Conservation (phyloP, 306 rosid genomes). For the Notholithocarpus densiflorus region DNA sequence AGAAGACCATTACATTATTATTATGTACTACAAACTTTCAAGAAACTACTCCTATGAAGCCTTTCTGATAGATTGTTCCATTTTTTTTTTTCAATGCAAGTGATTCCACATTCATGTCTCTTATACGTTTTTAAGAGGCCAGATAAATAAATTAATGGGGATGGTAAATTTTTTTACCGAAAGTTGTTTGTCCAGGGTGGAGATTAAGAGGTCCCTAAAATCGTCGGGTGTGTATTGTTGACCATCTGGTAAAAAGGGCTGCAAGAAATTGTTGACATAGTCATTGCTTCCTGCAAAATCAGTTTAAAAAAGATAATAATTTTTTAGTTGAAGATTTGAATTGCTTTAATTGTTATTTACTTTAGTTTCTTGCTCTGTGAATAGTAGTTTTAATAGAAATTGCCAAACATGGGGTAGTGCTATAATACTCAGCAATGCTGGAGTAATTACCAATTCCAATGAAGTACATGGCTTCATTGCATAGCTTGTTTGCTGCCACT, state of each 20-base stretch:
- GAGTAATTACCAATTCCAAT: constrained; percentile 63
- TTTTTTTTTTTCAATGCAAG: neutral
- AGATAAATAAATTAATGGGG: neutral
- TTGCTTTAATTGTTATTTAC: no score
- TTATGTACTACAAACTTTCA: no score
- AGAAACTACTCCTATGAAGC: no score
- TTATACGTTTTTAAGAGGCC: neutral
- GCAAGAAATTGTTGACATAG: constrained; percentile 83
- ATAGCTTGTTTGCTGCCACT: constrained; percentile 48
- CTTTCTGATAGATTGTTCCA: no score
- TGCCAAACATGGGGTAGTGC: no score
- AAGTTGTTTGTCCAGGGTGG: constrained; percentile 57
- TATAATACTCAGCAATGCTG: no score
- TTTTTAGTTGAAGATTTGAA: no score
- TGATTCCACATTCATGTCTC: neutral
- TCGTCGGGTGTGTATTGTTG: constrained; percentile 84
- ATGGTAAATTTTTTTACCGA: constrained; percentile 22
- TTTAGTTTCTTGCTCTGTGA: no score
- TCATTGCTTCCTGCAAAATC: constrained; percentile 73
- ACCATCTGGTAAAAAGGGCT: constrained; percentile 73
- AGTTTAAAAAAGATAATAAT: neutral
- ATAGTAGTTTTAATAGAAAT: no score
- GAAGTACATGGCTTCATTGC: constrained; percentile 62
- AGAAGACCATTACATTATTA: no score
- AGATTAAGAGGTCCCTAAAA: constrained; percentile 45